Evolutionary conservation across 495 filamentous ascomycete genomes (phyloP).

Genomic region (Darksidea phi): DNA sequence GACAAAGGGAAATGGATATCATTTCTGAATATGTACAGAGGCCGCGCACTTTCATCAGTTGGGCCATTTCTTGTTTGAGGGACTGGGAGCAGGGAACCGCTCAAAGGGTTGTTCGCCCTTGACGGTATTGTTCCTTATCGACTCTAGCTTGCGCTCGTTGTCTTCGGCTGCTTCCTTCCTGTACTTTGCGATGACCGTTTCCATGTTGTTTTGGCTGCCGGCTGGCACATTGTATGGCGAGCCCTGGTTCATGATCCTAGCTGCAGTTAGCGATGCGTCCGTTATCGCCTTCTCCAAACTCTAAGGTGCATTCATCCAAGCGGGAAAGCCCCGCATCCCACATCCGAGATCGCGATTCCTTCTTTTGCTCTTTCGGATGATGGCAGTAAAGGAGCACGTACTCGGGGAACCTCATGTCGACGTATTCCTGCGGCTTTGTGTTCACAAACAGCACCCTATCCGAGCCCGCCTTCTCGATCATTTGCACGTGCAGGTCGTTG

Average conservation of each 20-base stretch:
- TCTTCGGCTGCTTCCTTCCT: conserved; percentile 55
- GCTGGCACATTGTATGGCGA: conserved; percentile 64
- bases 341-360: neutral
- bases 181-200: conserved; percentile 62
- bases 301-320: no score
- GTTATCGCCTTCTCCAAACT: neutral
- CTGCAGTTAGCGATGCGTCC: conserved; percentile 7
- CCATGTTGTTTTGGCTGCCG: conserved; percentile 60
- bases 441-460: conserved; percentile 67
- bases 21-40: conserved; percentile 14
- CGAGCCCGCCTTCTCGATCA: conserved; percentile 67
- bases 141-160: conserved; percentile 48
- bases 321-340: neutral
- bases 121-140: conserved; percentile 36
- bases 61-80: neutral
- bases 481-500: conserved; percentile 62
- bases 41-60: neutral
- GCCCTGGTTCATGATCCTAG: conserved; percentile 59
- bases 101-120: conserved; percentile 35
- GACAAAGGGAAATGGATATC: neutral
- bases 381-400: conserved; percentile 47
- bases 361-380: neutral
- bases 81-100: neutral
- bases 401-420: conserved; percentile 67
- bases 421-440: conserved; percentile 47